Evolutionary conservation across 257 asterid genomes (phyloP).

Genomic region (Solanum dulcamara): DNA sequence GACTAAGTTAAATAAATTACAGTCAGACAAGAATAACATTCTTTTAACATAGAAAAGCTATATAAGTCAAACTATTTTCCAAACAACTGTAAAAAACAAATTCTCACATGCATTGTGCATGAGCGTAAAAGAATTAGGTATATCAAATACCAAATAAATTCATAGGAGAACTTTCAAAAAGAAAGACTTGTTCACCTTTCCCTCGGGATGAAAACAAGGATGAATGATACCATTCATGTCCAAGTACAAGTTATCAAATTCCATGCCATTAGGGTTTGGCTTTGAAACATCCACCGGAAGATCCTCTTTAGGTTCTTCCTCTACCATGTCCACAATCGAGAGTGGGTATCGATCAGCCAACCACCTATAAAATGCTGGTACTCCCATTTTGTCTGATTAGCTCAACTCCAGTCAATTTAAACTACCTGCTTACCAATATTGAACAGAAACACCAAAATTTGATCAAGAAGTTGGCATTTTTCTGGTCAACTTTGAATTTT

Average conservation of each 20-base stretch:
- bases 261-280: slow-evolving; percentile 91
- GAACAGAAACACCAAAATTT: background rate
- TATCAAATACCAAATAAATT: background rate
- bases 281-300: slow-evolving; percentile 39
- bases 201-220: slow-evolving; percentile 97
- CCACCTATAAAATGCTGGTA: slow-evolving; percentile 95
- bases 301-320: slow-evolving; percentile 49
- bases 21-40: background rate
- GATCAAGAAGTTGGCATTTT: background rate
- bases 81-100: background rate
- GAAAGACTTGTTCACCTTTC: slow-evolving; percentile 37
- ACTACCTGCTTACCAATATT: background rate
- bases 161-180: background rate
- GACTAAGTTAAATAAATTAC: background rate
- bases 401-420: background rate
- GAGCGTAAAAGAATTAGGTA: background rate
- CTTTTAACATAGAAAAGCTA: background rate
- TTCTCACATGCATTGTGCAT: background rate
- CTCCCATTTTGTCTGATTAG: slow-evolving; percentile 47
- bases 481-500: background rate
- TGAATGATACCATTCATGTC: slow-evolving; percentile 96
- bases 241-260: slow-evolving; percentile 79
- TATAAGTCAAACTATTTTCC: background rate
- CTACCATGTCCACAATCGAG: slow-evolving; percentile 69
- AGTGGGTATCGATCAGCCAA: slow-evolving; percentile 89